phyloP scores from a whole-genome alignment of 352 stramenopile species.

The Phytophthora colocasiae region DNA sequence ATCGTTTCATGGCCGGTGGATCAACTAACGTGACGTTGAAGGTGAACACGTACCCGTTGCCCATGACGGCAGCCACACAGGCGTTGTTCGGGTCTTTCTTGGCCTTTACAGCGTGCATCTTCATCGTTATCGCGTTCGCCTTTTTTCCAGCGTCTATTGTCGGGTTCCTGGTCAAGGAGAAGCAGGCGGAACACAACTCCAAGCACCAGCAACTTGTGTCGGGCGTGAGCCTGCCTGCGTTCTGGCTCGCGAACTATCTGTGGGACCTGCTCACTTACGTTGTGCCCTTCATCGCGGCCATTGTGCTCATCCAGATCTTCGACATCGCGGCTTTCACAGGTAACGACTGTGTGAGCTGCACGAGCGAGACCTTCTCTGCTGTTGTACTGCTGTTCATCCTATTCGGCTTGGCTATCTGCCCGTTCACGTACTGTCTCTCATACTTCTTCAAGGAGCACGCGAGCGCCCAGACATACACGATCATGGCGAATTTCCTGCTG shows the following conservation, averaged over 20 bases:
- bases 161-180: slow-evolving; percentile 96
- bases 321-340: slow-evolving; percentile 57
- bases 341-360: slow-evolving; percentile 56
- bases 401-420: slow-evolving; percentile 63
- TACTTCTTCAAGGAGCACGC: slow-evolving; percentile 69
- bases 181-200: slow-evolving; percentile 88
- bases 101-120: slow-evolving; percentile 77
- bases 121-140: slow-evolving; percentile 91
- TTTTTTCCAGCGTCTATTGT: slow-evolving; percentile 93
- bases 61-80: slow-evolving; percentile 50
- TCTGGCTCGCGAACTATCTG: slow-evolving; percentile 96
- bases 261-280: slow-evolving; percentile 94
- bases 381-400: slow-evolving; percentile 65
- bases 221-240: slow-evolving; percentile 92
- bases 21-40: slow-evolving; percentile 41
- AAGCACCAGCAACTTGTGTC: slow-evolving; percentile 97
- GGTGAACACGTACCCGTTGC: slow-evolving; percentile 59
- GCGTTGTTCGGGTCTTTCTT: slow-evolving; percentile 57
- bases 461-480: slow-evolving; percentile 66
- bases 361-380: slow-evolving; percentile 45
- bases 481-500: slow-evolving; percentile 71
- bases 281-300: slow-evolving; percentile 52
- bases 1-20: slow-evolving; percentile 56
- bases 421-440: slow-evolving; percentile 69
- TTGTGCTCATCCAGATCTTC: slow-evolving; percentile 63